Conservation (phyloP, 2,329 filamentous ascomycete genomes). For the Myriosclerotinia duriaeana region DNA sequence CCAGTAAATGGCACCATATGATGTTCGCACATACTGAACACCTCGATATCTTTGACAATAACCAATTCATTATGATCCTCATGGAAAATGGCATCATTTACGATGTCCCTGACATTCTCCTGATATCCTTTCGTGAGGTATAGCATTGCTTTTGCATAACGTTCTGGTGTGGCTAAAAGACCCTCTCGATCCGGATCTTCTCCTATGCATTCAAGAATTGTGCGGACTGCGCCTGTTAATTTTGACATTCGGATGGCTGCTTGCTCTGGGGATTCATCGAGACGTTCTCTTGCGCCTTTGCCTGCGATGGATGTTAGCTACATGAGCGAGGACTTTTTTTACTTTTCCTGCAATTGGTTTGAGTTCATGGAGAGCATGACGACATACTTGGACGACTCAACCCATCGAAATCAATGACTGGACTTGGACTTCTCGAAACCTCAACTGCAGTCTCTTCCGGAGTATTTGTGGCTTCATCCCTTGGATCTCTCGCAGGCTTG, state of each 20-base stretch:
- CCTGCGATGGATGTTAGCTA: constrained; percentile 43
- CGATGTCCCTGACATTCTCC: constrained; percentile 85
- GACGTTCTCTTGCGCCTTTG: constrained; percentile 61
- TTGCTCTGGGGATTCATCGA: constrained; percentile 56
- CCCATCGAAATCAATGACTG: constrained; percentile 62
- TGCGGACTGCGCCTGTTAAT: constrained; percentile 62
- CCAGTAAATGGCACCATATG: constrained; percentile 95
- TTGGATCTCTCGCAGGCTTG: constrained; percentile 61
- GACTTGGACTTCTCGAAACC: constrained; percentile 51
- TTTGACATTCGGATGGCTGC: constrained; percentile 54
- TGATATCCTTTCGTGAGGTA: constrained; percentile 97
- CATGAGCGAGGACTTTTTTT: not conserved
- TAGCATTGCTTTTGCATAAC: constrained; percentile 93
- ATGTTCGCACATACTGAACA: constrained; percentile 94
- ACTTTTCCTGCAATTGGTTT: not conserved
- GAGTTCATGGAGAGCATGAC: not conserved
- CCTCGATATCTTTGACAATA: constrained; percentile 95
- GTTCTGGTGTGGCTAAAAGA: constrained; percentile 67
- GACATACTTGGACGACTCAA: constrained; percentile 57
- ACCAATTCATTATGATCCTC: constrained; percentile 97
- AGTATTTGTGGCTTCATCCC: constrained; percentile 47
- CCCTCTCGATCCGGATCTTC: constrained; percentile 67
- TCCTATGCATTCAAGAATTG: constrained; percentile 66
- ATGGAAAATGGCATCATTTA: constrained; percentile 92
- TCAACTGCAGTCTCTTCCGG: constrained; percentile 26